Conservation (phyloP, 2,329 filamentous ascomycete species). For the Pseudocercospora crystallina region DNA sequence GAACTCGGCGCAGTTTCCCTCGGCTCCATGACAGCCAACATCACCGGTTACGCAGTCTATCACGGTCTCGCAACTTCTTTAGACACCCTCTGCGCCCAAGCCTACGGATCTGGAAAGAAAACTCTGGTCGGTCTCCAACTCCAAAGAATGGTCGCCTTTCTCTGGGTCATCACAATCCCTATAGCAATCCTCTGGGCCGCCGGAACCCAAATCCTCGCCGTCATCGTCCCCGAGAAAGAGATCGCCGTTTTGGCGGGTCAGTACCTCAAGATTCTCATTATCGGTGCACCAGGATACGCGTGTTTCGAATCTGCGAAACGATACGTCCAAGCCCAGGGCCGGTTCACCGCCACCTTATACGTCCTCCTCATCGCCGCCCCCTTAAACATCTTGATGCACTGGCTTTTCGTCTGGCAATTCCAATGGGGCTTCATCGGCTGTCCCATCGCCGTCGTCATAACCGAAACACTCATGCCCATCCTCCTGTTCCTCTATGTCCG, state of each 20-base stretch:
- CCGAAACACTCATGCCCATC: slow-evolving; percentile 71
- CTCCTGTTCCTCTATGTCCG: slow-evolving; percentile 73
- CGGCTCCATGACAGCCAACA: slow-evolving; percentile 50
- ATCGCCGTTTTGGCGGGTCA: slow-evolving; percentile 70
- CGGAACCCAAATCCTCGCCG: slow-evolving; percentile 61
- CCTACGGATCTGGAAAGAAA: slow-evolving; percentile 87
- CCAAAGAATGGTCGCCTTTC: slow-evolving; percentile 77
- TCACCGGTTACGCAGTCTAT: slow-evolving; percentile 50
- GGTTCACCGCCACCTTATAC: slow-evolving; percentile 82
- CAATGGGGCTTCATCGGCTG: slow-evolving; percentile 72
- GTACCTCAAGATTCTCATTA: slow-evolving; percentile 69
- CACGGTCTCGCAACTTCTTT: slow-evolving; percentile 79
- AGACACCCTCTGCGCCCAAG: slow-evolving; percentile 90
- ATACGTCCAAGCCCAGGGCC: slow-evolving; percentile 81
- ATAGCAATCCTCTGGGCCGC: slow-evolving; percentile 71
- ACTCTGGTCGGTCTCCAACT: slow-evolving; percentile 83
- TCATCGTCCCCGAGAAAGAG: slow-evolving; percentile 69
- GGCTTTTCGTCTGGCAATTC: slow-evolving; percentile 69
- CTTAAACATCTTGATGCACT: slow-evolving; percentile 78
- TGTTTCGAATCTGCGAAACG: slow-evolving; percentile 79
- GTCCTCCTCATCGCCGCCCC: slow-evolving; percentile 81
- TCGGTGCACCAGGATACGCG: slow-evolving; percentile 73
- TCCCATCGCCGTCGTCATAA: slow-evolving; percentile 73
- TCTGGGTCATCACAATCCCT: slow-evolving; percentile 70
- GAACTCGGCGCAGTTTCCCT: slow-evolving; percentile 50